phyloP scores from a whole-genome alignment of 306 rosid species.

The Arachis stenosperma region DNA sequence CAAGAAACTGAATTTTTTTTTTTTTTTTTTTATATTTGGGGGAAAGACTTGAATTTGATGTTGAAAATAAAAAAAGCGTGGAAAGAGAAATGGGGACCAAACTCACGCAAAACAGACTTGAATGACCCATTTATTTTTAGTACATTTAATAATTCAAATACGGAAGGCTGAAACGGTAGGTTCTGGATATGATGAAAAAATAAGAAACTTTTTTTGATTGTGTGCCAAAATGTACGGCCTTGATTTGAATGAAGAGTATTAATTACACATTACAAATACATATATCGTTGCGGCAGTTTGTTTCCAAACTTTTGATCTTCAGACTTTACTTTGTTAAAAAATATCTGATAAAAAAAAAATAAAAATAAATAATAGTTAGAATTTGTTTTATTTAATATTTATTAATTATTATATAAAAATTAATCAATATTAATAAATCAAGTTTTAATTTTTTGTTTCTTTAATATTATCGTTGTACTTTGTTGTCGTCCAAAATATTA shows the following conservation, averaged over 20 bases:
- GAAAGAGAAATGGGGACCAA: constrained; percentile 24
- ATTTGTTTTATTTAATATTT: neutral
- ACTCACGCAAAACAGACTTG: constrained; percentile 7
- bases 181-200: neutral
- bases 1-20: neutral
- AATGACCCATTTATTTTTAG: neutral
- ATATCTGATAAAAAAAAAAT: neutral
- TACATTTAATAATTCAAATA: neutral
- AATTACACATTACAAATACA: neutral
- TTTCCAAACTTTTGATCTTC: neutral
- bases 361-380: too few species aligned
- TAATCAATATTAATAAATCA: too few species aligned
- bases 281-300: neutral
- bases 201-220: neutral
- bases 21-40: neutral
- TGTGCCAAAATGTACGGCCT: constrained; percentile 6
- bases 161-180: neutral
- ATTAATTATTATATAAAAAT: too few species aligned
- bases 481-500: too few species aligned
- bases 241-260: constrained; percentile 11
- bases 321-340: neutral
- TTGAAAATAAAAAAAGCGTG: neutral
- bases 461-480: too few species aligned
- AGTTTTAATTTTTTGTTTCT: too few species aligned
- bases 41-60: constrained; percentile 9